Conservation (phyloP, 1,284 basidiomycete species). For the Marasmius fiardii region DNA sequence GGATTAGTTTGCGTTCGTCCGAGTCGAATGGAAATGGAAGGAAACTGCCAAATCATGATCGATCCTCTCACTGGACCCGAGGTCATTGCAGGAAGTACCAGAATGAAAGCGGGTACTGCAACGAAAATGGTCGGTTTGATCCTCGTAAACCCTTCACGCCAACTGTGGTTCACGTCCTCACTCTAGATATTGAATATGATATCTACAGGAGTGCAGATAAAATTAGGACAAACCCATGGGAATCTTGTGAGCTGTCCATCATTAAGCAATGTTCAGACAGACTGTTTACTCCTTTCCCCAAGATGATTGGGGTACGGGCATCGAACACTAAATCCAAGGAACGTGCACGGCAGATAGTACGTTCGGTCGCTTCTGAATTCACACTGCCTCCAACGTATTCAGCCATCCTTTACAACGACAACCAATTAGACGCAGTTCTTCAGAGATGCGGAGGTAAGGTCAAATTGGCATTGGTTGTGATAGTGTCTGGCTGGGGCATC, state of each 20-base stretch:
- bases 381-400: slow-evolving; percentile 5
- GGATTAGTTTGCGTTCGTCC: slow-evolving; percentile 26
- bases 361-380: slow-evolving; percentile 20
- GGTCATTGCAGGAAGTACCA: slow-evolving; percentile 26
- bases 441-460: slow-evolving; percentile 24
- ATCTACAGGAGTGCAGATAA: slow-evolving; percentile 28
- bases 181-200: slow-evolving; percentile 30
- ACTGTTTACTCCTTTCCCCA: not conserved
- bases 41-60: slow-evolving; percentile 23
- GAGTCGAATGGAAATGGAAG: slow-evolving; percentile 19
- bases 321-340: slow-evolving; percentile 26
- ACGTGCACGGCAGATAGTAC: slow-evolving; percentile 27
- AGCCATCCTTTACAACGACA: slow-evolving; percentile 17
- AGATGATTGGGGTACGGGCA: slow-evolving; percentile 32
- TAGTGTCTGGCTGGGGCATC: slow-evolving; percentile 19
- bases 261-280: not conserved
- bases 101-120: slow-evolving; percentile 30
- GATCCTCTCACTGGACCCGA: slow-evolving; percentile 28
- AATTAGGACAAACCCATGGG: slow-evolving; percentile 29
- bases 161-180: not conserved
- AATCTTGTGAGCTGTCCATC: slow-evolving; percentile 21
- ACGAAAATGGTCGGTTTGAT: slow-evolving; percentile 26
- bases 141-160: not conserved
- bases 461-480: slow-evolving; percentile 26
- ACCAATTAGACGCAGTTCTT: slow-evolving; percentile 26